Percentiles rank a stretch among this genome's conserved stretches.
These are phyloP conservation scores for Ulvella scutata DNA, from an alignment of 139 green algal genomes.

Conservation along the genomic window DNA sequence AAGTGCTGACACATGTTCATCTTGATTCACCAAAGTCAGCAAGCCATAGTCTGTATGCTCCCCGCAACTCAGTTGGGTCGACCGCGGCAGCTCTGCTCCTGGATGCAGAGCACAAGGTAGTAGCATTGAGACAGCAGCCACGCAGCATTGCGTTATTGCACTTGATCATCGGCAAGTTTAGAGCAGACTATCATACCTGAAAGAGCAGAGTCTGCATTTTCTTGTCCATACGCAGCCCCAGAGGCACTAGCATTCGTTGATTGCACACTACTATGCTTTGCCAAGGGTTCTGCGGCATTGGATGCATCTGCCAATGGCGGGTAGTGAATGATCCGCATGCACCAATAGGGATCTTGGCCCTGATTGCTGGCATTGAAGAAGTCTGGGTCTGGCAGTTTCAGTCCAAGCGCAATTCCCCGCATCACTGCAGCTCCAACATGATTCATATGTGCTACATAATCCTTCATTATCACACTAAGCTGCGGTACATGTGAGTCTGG, in stretches of 20 bases:
- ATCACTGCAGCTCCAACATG: slow-evolving; percentile 21
- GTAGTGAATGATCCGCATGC: slow-evolving; percentile 32
- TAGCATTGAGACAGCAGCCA: no score
- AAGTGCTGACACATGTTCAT: slow-evolving; percentile 24
- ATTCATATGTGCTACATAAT: slow-evolving; percentile 17
- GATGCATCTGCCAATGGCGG: slow-evolving; percentile 16
- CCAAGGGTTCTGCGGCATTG: no score
- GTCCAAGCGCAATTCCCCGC: slow-evolving; percentile 31
- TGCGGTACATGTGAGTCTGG: no score
- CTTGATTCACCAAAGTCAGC: slow-evolving; percentile 47
- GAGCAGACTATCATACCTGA: no score
- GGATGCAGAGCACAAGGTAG: no score
- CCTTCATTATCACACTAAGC: no score
- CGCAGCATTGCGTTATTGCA: no score
- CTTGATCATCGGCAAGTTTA: no score
- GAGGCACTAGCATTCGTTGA: not conserved
- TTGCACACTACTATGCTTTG: not conserved
- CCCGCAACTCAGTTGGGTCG: slow-evolving; percentile 25
- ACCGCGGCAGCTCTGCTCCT: slow-evolving; percentile 6
- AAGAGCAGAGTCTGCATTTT: not conserved
- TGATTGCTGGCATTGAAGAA: slow-evolving; percentile 13
- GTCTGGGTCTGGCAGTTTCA: slow-evolving; percentile 12
- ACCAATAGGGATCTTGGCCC: slow-evolving; percentile 20
- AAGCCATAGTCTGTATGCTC: slow-evolving; percentile 53
- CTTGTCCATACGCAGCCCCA: not conserved